These are phyloP conservation scores for Phytophthora pini DNA, from an alignment of 352 stramenopile genomes.

Conservation along the genomic window DNA sequence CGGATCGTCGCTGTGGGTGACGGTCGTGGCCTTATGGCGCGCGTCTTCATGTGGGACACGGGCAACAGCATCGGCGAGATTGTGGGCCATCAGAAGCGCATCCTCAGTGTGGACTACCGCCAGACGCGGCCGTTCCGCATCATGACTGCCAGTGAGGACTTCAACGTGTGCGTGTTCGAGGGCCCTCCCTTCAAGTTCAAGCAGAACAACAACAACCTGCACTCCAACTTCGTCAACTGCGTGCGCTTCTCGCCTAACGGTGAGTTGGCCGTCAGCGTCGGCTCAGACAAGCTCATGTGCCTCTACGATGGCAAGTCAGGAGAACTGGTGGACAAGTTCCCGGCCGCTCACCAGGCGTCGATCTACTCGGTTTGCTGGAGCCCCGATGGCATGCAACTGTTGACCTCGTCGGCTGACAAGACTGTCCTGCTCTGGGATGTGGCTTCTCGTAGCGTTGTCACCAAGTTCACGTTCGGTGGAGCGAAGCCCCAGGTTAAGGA, in stretches of 20 bases:
- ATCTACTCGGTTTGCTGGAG: conserved; percentile 97
- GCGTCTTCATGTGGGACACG: conserved; percentile 97
- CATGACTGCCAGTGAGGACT: conserved; percentile 96
- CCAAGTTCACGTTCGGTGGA: conserved; percentile 81
- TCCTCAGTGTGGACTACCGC: conserved; percentile 93
- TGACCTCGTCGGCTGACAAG: conserved; percentile 97
- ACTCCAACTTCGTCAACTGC: conserved; percentile 97
- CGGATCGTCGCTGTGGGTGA: conserved; percentile 92
- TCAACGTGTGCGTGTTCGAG: conserved; percentile 94
- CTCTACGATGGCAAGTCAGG: conserved; percentile 96
- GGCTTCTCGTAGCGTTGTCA: conserved; percentile 68
- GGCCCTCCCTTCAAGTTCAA: conserved; percentile 97
- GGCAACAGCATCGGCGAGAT: conserved; percentile 96
- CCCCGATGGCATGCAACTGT: conserved; percentile 88
- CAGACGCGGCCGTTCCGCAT: conserved; percentile 95
- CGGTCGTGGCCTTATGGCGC: conserved; percentile 76
- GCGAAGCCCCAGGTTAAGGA: conserved; percentile 76
- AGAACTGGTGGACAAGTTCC: conserved; percentile 84
- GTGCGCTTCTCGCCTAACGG: conserved; percentile 95
- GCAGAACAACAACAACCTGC: conserved; percentile 91
- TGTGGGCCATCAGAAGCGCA: conserved; percentile 94
- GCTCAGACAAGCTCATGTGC: conserved; percentile 95
- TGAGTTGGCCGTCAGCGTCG: conserved; percentile 90
- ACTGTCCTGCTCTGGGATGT: conserved; percentile 94
- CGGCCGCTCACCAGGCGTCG: conserved; percentile 85